Evolutionary conservation across 2,329 filamentous ascomycete species (phyloP).

Genomic region (Colletotrichum destructivum): DNA sequence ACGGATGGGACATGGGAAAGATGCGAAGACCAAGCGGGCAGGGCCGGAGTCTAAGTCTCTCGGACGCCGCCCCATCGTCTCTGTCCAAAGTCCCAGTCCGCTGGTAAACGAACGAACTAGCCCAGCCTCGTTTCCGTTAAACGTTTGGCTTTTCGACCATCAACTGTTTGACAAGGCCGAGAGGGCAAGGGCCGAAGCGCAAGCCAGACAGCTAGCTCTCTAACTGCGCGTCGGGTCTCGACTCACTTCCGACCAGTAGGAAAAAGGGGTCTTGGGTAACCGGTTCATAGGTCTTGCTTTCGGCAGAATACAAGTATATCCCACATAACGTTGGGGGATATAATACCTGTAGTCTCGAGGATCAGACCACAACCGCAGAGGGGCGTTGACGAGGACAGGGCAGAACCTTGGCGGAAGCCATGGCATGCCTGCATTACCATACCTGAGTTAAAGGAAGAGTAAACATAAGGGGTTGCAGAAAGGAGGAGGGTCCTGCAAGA

Average conservation of each 20-base stretch:
- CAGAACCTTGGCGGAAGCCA: constrained; percentile 28
- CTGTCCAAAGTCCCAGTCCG: constrained; percentile 5
- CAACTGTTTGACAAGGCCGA: neutral
- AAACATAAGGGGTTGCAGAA: constrained; percentile 5
- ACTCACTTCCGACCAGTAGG: constrained; percentile 1
- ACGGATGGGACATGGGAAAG: neutral
- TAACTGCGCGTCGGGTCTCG: neutral
- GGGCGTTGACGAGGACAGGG: constrained; percentile 12
- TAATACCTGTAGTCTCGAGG: neutral
- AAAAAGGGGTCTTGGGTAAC: neutral
- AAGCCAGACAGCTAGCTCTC: neutral
- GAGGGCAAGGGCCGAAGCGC: constrained; percentile 20
- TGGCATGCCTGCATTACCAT: constrained; percentile 37
- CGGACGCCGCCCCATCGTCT: neutral
- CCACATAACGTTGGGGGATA: neutral
- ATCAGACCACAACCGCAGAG: constrained; percentile 4
- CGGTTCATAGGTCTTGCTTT: constrained; percentile 12
- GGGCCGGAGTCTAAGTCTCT: neutral
- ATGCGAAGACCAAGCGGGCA: neutral
- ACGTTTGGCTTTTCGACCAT: constrained; percentile 12
- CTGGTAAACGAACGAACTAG: too few relatives aligned
- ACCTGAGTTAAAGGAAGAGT: constrained; percentile 10
- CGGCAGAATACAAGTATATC: neutral
- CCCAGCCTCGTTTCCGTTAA: neutral
- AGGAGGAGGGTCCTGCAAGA: constrained; percentile 21